phyloP scores from a whole-genome alignment of 768 basidiomycete species.

The Leccinum obscurum region DNA sequence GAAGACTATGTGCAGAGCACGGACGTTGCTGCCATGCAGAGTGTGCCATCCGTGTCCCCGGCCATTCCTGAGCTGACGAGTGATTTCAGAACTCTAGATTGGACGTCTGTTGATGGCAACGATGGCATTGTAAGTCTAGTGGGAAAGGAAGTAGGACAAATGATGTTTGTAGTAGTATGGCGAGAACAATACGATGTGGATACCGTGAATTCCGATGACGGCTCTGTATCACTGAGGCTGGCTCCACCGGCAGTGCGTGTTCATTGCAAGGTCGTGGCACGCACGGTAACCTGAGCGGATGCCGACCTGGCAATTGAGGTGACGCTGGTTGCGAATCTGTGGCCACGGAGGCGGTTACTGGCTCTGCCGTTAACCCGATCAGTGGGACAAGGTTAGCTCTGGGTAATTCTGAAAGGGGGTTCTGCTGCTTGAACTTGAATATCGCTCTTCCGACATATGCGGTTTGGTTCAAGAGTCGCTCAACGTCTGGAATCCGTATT shows the following conservation, averaged over 20 bases:
- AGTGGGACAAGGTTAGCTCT: slow-evolving; percentile 36
- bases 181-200: slow-evolving; percentile 5
- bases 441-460: slow-evolving; percentile 20
- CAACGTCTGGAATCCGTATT: slow-evolving; percentile 8
- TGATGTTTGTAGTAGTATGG: slow-evolving; percentile 12
- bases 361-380: slow-evolving; percentile 19
- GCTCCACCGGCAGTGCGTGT: not conserved
- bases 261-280: not conserved
- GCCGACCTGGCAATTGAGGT: slow-evolving; percentile 7
- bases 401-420: slow-evolving; percentile 13
- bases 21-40: slow-evolving; percentile 93
- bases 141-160: slow-evolving; percentile 5
- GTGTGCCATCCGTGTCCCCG: slow-evolving; percentile 37
- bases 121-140: slow-evolving; percentile 10
- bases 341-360: slow-evolving; percentile 2
- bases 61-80: slow-evolving; percentile 2
- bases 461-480: slow-evolving; percentile 3
- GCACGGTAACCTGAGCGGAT: slow-evolving; percentile 18
- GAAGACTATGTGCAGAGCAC: slow-evolving; percentile 91
- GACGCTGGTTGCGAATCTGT: slow-evolving; percentile 11
- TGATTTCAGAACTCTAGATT: slow-evolving; percentile 25
- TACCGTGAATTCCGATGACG: slow-evolving; percentile 1
- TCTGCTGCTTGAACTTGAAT: slow-evolving; percentile 1
- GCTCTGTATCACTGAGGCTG: not conserved
- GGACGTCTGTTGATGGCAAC: not conserved